These are phyloP conservation scores for Lactarius psammicola DNA, from an alignment of 768 basidiomycete genomes.

Conservation along the genomic window DNA sequence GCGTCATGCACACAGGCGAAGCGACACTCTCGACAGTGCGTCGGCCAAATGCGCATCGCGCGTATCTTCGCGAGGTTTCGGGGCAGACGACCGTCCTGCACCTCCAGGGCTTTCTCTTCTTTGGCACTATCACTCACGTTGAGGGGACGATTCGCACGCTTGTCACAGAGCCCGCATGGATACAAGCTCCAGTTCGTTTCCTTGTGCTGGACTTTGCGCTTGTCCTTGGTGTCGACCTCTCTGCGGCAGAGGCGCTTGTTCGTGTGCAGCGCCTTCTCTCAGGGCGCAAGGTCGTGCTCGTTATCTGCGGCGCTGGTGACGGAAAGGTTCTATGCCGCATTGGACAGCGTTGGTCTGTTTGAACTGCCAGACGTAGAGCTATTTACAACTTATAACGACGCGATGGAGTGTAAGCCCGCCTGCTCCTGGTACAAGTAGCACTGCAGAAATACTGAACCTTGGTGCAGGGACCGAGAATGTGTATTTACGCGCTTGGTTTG, in stretches of 20 bases:
- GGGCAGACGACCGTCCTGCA: conserved; percentile 86
- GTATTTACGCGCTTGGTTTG: conserved; percentile 80
- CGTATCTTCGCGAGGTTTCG: conserved; percentile 89
- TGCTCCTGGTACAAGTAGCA: background rate
- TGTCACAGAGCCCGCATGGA: conserved; percentile 70
- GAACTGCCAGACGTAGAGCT: conserved; percentile 76
- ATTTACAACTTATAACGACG: conserved; percentile 81
- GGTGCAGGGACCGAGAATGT: conserved; percentile 89
- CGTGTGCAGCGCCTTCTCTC: conserved; percentile 80
- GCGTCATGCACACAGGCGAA: conserved; percentile 79
- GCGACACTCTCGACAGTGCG: conserved; percentile 88
- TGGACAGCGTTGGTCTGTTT: conserved; percentile 77
- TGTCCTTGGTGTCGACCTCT: conserved; percentile 91
- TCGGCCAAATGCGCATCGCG: conserved; percentile 80
- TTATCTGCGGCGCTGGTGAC: conserved; percentile 77
- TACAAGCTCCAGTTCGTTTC: conserved; percentile 78
- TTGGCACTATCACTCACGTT: conserved; percentile 88
- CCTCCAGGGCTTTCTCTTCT: conserved; percentile 90
- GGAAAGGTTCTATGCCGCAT: conserved; percentile 66
- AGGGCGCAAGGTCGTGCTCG: conserved; percentile 74
- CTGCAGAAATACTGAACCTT: background rate
- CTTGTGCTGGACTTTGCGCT: conserved; percentile 84
- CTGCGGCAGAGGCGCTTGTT: conserved; percentile 92
- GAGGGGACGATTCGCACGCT: conserved; percentile 82
- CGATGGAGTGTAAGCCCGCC: conserved; percentile 79